Percentiles rank a stretch among this genome's conserved stretches.
These are phyloP conservation scores for Scheffersomyces parashehatae DNA, from an alignment of 1,139 yeast genomes.

Conservation along the genomic window DNA sequence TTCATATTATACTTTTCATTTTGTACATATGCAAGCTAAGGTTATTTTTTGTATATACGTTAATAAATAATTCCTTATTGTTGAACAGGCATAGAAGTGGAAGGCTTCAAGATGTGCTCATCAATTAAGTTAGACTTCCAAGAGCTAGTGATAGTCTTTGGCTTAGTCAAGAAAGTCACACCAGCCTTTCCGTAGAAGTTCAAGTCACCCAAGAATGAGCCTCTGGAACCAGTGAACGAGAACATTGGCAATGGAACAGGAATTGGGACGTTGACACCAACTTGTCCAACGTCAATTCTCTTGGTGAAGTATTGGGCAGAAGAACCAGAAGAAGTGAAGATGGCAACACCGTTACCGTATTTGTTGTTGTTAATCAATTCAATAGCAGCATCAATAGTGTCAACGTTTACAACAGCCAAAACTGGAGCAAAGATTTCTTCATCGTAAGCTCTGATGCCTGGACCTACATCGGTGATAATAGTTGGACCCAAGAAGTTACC, in stretches of 20 bases:
- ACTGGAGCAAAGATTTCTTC: constrained; percentile 83
- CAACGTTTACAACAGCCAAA: constrained; percentile 61
- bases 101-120: constrained; percentile 48
- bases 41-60: background rate
- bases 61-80: constrained; percentile 18
- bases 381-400: constrained; percentile 74
- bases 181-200: constrained; percentile 82
- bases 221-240: constrained; percentile 78
- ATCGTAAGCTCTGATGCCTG: constrained; percentile 72
- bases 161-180: constrained; percentile 68
- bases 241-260: constrained; percentile 88
- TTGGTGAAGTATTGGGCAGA: constrained; percentile 70
- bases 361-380: constrained; percentile 61
- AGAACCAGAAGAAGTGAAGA: constrained; percentile 71
- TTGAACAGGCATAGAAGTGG: constrained; percentile 71
- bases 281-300: constrained; percentile 74
- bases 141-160: constrained; percentile 71
- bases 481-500: constrained; percentile 82
- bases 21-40: no score
- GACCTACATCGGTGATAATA: constrained; percentile 59
- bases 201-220: constrained; percentile 75
- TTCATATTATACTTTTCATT: no score
- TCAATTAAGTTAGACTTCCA: constrained; percentile 64
- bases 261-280: constrained; percentile 78
- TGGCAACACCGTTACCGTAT: constrained; percentile 75